Evolutionary conservation across 257 asterid species (phyloP).

Genomic region (Solanum sparsipilum): DNA sequence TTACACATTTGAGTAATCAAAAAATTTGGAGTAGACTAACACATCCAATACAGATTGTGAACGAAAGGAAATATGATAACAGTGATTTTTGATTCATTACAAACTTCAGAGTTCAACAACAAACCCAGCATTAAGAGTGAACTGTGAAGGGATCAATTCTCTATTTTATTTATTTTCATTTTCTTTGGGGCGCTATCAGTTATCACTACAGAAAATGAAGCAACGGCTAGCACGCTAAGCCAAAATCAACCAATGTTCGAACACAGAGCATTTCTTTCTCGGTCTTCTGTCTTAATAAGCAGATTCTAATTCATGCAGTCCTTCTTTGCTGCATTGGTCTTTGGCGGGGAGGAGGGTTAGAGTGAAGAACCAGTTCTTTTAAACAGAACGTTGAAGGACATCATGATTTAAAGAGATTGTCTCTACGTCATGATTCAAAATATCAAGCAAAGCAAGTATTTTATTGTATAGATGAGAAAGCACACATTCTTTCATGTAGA

Average conservation of each 20-base stretch:
- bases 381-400: neutral
- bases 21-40: neutral
- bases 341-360: neutral
- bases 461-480: neutral
- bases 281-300: neutral
- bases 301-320: neutral
- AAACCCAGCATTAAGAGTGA: neutral
- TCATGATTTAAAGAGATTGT: neutral
- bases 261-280: neutral
- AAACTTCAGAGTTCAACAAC: neutral
- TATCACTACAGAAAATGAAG: neutral
- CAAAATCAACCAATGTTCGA: neutral
- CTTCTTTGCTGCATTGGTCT: neutral
- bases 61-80: neutral
- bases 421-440: neutral
- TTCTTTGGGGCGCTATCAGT: neutral
- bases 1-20: neutral
- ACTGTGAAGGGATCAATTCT: neutral
- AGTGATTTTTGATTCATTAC: neutral
- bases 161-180: neutral
- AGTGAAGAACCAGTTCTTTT: neutral
- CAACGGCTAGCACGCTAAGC: neutral
- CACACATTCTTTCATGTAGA: neutral
- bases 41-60: neutral
- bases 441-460: neutral